Evolutionary conservation across 805 yeast species (phyloP), one percentile per base, ranked within the genome.

Genomic region (Candida caryicola): DNA sequence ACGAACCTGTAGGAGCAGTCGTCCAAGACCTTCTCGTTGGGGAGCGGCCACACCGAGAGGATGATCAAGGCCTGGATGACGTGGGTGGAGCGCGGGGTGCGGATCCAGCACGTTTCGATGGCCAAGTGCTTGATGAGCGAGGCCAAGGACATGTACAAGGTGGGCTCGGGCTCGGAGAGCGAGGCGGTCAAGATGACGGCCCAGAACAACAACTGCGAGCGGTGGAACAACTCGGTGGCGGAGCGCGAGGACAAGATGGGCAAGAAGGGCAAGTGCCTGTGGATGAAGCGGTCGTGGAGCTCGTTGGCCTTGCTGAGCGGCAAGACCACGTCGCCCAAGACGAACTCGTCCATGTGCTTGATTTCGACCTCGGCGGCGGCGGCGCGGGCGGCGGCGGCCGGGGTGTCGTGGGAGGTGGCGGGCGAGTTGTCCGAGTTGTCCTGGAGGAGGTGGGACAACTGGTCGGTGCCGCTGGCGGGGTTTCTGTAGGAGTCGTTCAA

Each of bases 31-130:
- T 89, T 90, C 54, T 85, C 90, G 53, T 89, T 89, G 0, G 97
- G 97, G 31, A 90, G 60, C 0, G 96, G 96, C 97, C 97, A 90
- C 12, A 80, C 79, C 19, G 90, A 79, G 19, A 90, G 67, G n/a
- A 90, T 82, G 17, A 90, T 64, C 28, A 90, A 66, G 0, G 96
- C 95, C 55, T 90, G 97, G 5, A 90, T 87, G 28, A 90, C 90
- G 58, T 90, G 96, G 0, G 96, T 86, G 2, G 95, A 85, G 54
- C 97, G 73, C 2, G 97, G 96, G 0, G 97, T 90, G 40, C 90
- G 69, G 34, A 89, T 79, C 95, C 96, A 87, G 62, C 96, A 88
- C 0, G 95, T 86, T 53, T 86, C 95, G 37, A 87, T 87, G 0
- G 95, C 95, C 48, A 89, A 65, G 52, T 86, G 93, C 52, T 85